These are phyloP conservation scores for Penicillium atrosanguineum DNA, from an alignment of 495 filamentous ascomycete genomes.

Conservation along the genomic window DNA sequence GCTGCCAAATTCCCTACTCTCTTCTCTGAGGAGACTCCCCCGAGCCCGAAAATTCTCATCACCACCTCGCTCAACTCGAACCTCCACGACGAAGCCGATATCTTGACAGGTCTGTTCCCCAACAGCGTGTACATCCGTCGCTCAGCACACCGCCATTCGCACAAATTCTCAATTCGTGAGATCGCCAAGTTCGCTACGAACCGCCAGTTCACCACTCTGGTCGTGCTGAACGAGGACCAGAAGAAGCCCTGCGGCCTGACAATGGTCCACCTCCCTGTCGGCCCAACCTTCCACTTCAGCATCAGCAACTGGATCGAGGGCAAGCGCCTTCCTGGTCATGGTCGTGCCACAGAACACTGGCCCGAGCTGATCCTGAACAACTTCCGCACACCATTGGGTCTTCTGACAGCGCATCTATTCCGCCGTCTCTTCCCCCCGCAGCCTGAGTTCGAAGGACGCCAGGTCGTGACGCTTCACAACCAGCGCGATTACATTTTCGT, in stretches of 20 bases:
- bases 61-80: conserved; percentile 85
- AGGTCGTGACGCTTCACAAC: conserved; percentile 90
- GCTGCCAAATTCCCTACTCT: conserved; percentile 77
- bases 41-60: conserved; percentile 75
- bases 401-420: conserved; percentile 86
- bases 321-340: conserved; percentile 80
- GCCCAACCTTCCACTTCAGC: conserved; percentile 84
- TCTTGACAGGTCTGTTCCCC: conserved; percentile 78
- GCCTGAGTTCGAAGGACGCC: conserved; percentile 78
- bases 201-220: conserved; percentile 72
- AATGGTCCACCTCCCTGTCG: conserved; percentile 76
- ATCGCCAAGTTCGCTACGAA: conserved; percentile 82
- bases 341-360: conserved; percentile 81
- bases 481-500: conserved; percentile 97
- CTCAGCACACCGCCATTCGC: conserved; percentile 70
- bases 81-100: conserved; percentile 74
- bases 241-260: conserved; percentile 76
- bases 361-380: conserved; percentile 94
- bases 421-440: conserved; percentile 75
- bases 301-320: conserved; percentile 86
- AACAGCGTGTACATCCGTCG: conserved; percentile 85
- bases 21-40: conserved; percentile 60
- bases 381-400: conserved; percentile 88
- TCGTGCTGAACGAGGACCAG: conserved; percentile 80
- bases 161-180: conserved; percentile 87